phyloP scores from a whole-genome alignment of 2,329 filamentous ascomycete species.

The Cercospora brassicicola region DNA sequence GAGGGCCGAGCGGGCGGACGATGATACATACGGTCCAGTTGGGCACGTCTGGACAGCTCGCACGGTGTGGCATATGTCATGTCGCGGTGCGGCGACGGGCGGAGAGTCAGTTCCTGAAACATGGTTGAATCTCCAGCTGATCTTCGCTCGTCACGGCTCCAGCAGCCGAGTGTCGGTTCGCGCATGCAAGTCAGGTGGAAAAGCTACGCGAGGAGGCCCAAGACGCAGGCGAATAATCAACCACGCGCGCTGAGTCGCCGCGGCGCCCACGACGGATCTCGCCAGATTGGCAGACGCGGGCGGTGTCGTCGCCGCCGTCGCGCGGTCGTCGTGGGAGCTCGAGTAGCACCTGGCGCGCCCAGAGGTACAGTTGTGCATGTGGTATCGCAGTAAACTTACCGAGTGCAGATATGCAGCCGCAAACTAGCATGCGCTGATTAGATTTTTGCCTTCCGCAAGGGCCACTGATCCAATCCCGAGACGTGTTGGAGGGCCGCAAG shows the following conservation, averaged over 20 bases:
- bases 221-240: neutral
- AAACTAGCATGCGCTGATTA: conserved; percentile 15
- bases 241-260: conserved; percentile 11
- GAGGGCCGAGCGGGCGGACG: neutral
- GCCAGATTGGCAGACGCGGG: neutral
- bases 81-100: conserved; percentile 5
- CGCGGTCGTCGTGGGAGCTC: neutral
- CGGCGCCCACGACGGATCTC: neutral
- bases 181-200: conserved; percentile 16
- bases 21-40: neutral
- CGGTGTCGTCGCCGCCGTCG: neutral
- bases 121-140: conserved; percentile 20
- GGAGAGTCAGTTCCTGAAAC: conserved; percentile 19
- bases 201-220: conserved; percentile 13
- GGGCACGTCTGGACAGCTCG: neutral
- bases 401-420: conserved; percentile 14
- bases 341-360: neutral
- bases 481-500: neutral
- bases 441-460: conserved; percentile 15
- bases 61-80: conserved; percentile 14
- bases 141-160: conserved; percentile 15
- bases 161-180: conserved; percentile 16
- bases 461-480: neutral
- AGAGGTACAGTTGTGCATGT: neutral
- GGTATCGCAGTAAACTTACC: conserved; percentile 17